phyloP scores from a whole-genome alignment of 805 yeast genomes.

The Starmerella stellata region DNA sequence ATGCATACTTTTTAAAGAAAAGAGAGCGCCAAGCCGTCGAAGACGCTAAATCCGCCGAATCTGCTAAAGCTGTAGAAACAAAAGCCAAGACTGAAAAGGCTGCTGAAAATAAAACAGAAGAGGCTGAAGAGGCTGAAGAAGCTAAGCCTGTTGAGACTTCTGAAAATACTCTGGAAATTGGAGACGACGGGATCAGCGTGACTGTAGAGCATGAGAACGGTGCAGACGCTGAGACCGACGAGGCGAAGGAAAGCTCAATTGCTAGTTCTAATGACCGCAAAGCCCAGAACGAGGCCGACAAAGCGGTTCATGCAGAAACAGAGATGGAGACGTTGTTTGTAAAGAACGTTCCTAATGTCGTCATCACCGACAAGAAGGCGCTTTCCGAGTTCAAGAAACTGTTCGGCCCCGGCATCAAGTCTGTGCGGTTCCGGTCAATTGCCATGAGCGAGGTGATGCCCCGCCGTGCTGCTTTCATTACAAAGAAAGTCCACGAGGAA shows the following conservation, averaged over 20 bases:
- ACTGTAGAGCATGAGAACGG: neutral
- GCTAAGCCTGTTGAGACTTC: too few relatives aligned
- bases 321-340: constrained; percentile 83
- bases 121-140: neutral
- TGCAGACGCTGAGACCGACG: constrained; percentile 10
- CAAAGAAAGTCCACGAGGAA: constrained; percentile 54
- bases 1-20: neutral
- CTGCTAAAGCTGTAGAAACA: neutral
- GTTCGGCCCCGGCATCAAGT: constrained; percentile 28
- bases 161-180: too few relatives aligned
- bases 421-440: constrained; percentile 80
- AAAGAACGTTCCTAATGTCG: constrained; percentile 59
- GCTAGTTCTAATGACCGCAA: constrained; percentile 1
- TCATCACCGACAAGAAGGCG: constrained; percentile 42
- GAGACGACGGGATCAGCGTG: too few relatives aligned
- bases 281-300: constrained; percentile 11
- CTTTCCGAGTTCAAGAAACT: constrained; percentile 47
- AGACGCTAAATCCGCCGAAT: neutral
- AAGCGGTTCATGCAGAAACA: constrained; percentile 62
- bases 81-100: neutral
- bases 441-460: constrained; percentile 78
- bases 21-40: neutral
- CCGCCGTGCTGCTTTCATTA: constrained; percentile 75
- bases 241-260: constrained; percentile 15
- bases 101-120: neutral